Percentiles rank a stretch among this genome's conserved stretches.
Conservation (phyloP, 1,284 basidiomycete genomes). For the Ceratobasidium theobromae region DNA sequence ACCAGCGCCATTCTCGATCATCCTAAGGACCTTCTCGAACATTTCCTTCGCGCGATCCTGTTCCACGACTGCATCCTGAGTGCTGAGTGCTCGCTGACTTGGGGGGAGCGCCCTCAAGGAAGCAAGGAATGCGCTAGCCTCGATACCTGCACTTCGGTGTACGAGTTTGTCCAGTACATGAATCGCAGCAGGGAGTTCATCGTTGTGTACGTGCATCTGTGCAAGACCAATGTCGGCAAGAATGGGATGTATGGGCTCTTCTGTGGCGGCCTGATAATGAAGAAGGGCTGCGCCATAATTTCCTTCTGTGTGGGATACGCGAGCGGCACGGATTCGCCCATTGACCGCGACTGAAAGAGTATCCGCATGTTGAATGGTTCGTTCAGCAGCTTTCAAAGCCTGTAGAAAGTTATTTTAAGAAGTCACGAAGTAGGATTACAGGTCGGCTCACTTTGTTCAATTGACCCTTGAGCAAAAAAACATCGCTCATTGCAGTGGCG, state of each 20-base stretch:
- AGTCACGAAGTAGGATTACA: background rate
- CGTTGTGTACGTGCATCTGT: constrained; percentile 80
- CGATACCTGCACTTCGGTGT: constrained; percentile 53
- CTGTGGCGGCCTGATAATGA: constrained; percentile 73
- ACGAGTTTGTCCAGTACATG: constrained; percentile 84
- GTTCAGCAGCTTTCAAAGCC: constrained; percentile 88
- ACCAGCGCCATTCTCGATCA: constrained; percentile 51
- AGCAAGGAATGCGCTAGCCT: constrained; percentile 86
- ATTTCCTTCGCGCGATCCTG: constrained; percentile 73
- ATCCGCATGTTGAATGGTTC: constrained; percentile 89
- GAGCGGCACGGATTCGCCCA: constrained; percentile 74
- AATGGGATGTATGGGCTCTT: constrained; percentile 72
- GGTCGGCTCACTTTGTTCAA: constrained; percentile 35
- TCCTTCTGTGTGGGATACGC: constrained; percentile 73
- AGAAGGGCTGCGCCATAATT: constrained; percentile 63
- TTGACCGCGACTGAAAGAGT: constrained; percentile 77
- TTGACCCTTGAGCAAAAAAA: constrained; percentile 65
- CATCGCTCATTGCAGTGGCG: constrained; percentile 73
- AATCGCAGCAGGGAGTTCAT: constrained; percentile 76
- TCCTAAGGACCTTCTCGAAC: constrained; percentile 72
- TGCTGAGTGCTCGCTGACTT: constrained; percentile 74
- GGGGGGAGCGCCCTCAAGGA: constrained; percentile 79
- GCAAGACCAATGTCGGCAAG: constrained; percentile 81
- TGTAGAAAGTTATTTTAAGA: constrained; percentile 41
- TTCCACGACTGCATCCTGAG: constrained; percentile 70